A percentile compares a stretch with the other conserved stretches of the same genome.
Evolutionary conservation across 108 stramenopile genomes (phyloP).

Genomic region (Hondaea fermentalgiana): DNA sequence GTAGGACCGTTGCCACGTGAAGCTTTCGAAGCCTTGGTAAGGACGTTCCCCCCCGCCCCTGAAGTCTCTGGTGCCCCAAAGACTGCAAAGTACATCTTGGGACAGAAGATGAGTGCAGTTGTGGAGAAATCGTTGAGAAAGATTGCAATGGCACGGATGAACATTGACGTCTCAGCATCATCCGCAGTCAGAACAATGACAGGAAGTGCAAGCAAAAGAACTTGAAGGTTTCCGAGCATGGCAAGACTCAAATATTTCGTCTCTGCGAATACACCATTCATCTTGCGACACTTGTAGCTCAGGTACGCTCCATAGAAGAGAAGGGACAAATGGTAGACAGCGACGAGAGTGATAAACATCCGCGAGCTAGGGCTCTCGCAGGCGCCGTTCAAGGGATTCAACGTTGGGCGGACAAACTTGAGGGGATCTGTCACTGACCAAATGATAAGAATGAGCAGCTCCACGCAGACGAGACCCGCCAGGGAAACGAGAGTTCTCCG

Average conservation of each 20-base stretch:
- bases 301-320: not conserved
- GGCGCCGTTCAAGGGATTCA: not conserved
- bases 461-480: not conserved
- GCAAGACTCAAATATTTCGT: not conserved
- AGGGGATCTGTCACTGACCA: not conserved
- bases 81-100: not conserved
- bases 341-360: not conserved
- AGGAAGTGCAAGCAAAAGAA: not conserved
- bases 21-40: not conserved
- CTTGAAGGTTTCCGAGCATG: not conserved
- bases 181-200: not conserved
- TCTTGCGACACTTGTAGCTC: not conserved
- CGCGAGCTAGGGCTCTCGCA: not conserved
- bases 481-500: not conserved
- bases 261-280: not conserved
- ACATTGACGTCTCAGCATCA: not conserved
- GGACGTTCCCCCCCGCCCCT: not conserved
- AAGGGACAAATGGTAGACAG: not conserved
- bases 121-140: not conserved
- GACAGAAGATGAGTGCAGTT: not conserved
- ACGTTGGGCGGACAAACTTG: not conserved
- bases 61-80: not conserved
- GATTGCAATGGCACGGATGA: not conserved
- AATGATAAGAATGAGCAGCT: not conserved
- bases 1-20: not conserved